Percentiles rank a stretch among this genome's conserved stretches.
Conservation (phyloP, 2,329 filamentous ascomycete genomes). For the Colletotrichum limetticola region DNA sequence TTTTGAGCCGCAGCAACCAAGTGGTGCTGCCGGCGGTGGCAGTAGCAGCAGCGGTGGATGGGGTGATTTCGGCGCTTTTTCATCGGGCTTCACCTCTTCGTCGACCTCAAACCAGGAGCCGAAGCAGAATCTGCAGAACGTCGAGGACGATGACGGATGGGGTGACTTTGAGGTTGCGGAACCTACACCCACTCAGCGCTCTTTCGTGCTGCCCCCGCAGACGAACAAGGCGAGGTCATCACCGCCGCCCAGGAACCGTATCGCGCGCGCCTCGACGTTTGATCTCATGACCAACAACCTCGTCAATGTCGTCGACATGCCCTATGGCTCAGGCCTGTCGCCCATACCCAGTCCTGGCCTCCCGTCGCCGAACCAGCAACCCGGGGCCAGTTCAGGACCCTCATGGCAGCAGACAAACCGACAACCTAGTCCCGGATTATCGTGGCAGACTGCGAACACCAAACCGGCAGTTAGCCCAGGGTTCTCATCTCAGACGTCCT, state of each 20-base stretch:
- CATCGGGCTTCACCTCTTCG: conserved; percentile 31
- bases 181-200: conserved; percentile 38
- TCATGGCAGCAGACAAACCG: conserved; percentile 5
- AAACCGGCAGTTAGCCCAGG: conserved; percentile 10
- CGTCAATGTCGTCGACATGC: conserved; percentile 47
- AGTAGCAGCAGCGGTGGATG: conserved; percentile 34
- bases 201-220: conserved; percentile 30
- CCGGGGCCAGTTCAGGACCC: neutral
- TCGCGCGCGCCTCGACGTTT: conserved; percentile 61
- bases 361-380: neutral
- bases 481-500: conserved; percentile 4
- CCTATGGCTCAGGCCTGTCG: conserved; percentile 11
- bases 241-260: conserved; percentile 40
- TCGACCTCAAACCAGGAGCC: conserved; percentile 35
- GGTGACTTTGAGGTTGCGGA: conserved; percentile 74
- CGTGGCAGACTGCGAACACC: conserved; percentile 2
- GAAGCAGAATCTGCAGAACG: conserved; percentile 29
- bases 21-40: conserved; percentile 15
- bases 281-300: conserved; percentile 66
- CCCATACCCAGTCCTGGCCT: conserved; percentile 29
- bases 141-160: conserved; percentile 72
- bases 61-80: conserved; percentile 37
- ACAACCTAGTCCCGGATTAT: conserved; percentile 12
- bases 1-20: conserved; percentile 41
- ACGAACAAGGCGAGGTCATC: conserved; percentile 33